phyloP scores from a whole-genome alignment of 306 rosid genomes.

The Dalbergia oliveri region DNA sequence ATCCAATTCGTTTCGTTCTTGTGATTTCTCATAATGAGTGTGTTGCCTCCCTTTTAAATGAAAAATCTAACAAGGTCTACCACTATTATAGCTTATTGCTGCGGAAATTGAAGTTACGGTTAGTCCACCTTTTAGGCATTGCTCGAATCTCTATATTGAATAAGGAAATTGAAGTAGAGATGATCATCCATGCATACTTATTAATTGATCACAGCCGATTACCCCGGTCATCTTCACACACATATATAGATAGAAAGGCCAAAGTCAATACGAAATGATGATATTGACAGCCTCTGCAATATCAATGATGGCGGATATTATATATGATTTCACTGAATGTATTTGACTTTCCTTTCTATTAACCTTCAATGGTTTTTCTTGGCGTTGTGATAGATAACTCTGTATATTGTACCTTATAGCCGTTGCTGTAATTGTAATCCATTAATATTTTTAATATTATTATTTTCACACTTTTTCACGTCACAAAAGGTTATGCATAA shows the following conservation, averaged over 20 bases:
- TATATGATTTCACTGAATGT: not conserved
- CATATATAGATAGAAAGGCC: not conserved
- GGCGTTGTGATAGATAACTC: not conserved
- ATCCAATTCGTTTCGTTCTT: constrained; percentile 1
- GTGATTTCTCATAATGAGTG: constrained; percentile 21
- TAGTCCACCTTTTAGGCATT: constrained; percentile 2
- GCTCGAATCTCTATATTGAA: not conserved
- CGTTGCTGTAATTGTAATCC: constrained; percentile 13
- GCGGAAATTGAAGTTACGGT: not conserved
- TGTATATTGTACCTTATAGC: not conserved
- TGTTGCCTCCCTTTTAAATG: not conserved
- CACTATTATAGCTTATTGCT: not conserved
- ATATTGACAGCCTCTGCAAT: constrained; percentile 24
- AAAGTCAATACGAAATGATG: constrained; percentile 12
- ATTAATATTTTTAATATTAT: not conserved
- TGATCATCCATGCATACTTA: not conserved
- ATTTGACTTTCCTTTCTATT: constrained; percentile 8
- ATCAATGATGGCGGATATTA: constrained; percentile 4
- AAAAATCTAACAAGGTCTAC: constrained; percentile 10
- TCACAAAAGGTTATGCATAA: not conserved
- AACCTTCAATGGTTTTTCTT: not conserved
- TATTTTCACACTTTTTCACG: not conserved
- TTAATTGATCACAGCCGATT: not conserved
- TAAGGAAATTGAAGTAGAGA: not conserved
- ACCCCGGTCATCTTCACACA: not conserved